Conservation (phyloP, 2,329 filamentous ascomycete genomes). For the Fusarium beomiforme region DNA sequence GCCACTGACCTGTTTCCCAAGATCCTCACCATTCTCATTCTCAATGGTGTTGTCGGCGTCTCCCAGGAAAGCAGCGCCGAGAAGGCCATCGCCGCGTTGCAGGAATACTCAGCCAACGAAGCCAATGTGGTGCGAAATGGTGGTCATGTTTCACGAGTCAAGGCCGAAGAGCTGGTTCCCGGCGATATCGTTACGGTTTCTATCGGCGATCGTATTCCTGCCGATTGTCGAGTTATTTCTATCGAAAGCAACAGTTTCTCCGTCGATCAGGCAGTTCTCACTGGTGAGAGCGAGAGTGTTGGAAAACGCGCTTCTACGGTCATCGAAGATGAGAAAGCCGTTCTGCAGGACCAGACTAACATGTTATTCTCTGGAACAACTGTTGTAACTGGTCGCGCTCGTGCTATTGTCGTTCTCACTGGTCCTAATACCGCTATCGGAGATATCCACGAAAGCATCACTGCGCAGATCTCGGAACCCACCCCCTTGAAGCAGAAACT, state of each 20-base stretch:
- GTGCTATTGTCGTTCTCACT: slow-evolving; percentile 89
- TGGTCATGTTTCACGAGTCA: slow-evolving; percentile 81
- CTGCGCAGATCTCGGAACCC: slow-evolving; percentile 95
- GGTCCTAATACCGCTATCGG: slow-evolving; percentile 93
- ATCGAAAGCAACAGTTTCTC: slow-evolving; percentile 98
- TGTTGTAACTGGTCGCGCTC: slow-evolving; percentile 92
- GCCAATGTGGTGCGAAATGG: slow-evolving; percentile 88
- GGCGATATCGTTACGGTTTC: slow-evolving; percentile 90
- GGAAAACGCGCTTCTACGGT: slow-evolving; percentile 77
- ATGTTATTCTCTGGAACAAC: slow-evolving; percentile 99
- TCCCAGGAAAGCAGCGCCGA: slow-evolving; percentile 99
- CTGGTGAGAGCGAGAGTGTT: slow-evolving; percentile 97
- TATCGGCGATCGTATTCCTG: slow-evolving; percentile 92
- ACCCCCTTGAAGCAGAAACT: slow-evolving; percentile 98
- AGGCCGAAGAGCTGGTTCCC: slow-evolving; percentile 96
- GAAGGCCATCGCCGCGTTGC: slow-evolving; percentile 96
- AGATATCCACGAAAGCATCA: slow-evolving; percentile 98
- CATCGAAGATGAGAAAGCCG: slow-evolving; percentile 82
- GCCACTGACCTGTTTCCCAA: slow-evolving; percentile 48
- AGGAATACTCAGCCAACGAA: slow-evolving; percentile 99
- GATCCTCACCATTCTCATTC: slow-evolving; percentile 96
- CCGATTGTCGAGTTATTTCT: slow-evolving; percentile 88
- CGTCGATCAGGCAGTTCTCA: slow-evolving; percentile 96
- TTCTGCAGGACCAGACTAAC: slow-evolving; percentile 97
- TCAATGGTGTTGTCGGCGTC: slow-evolving; percentile 97